Evolutionary conservation across 2,329 filamentous ascomycete species (phyloP), one percentile per base, ranked within the genome.

Genomic region (Xylariaceae sp.): DNA sequence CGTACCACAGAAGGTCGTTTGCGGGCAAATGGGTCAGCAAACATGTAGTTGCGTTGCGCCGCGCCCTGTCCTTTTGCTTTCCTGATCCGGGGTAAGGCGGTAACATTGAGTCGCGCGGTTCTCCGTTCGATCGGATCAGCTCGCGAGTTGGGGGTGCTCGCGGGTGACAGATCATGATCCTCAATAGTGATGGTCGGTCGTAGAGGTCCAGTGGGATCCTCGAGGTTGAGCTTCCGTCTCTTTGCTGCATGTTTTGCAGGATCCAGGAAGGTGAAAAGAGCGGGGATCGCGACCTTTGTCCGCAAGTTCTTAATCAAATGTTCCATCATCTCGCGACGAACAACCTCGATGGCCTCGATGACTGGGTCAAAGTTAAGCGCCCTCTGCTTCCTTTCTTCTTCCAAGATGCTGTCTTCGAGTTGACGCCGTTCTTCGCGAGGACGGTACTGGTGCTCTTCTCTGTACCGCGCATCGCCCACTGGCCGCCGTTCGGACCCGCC

Each of bases 281-380:
- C 75, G 3, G 88, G 88, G 5, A 83, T 85, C 7, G 86, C 89
- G 33, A 97, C 81, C 53, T 90, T 85, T 31, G 83, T 85, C 52
- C 89, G 88, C 55, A 97, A 85, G 59, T 96, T 88, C 49, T 85
- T 79, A 46, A 97, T 79, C 24, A 98, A 69, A 60, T 94, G 92
- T 57, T 94, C 85, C 43, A 78, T 81, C 57, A 98, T 70, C 60
- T 97, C 89, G 37, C 79, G 77, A 36, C 83, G 77, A 37, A 96
- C 75, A 31, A 85, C 75, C 45, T 89, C 81, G 27, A 88, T 71
- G 23, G 92, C 90, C 57, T 94, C 90, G 34, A 72, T 67, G 4
- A 90, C 86, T n/a, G 92, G 90, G 61, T 98, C 90, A 48, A 96
- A 78, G 58, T 94, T 84, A 55, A 84, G 83, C 13, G 89, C 89